A percentile compares a stretch with the other conserved stretches of the same genome.
phyloP scores from a whole-genome alignment of 148 eudicot species.

The Chenopodium album region DNA sequence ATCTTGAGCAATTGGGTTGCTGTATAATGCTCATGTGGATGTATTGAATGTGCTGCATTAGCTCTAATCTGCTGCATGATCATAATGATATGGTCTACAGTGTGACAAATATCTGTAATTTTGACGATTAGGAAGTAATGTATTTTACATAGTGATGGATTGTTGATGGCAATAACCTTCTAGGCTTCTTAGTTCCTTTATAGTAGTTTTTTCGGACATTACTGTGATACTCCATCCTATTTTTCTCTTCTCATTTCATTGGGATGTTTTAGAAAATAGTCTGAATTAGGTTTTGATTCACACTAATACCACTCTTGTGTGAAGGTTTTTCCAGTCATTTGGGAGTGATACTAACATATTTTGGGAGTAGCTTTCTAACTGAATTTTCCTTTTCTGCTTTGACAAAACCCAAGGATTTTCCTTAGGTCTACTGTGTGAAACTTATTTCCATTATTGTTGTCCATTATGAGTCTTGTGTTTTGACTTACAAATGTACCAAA shows the following conservation, averaged over 20 bases:
- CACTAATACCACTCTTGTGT: neutral
- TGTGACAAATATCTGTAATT: neutral
- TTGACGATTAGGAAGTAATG: neutral
- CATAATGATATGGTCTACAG: neutral
- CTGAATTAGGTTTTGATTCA: neutral
- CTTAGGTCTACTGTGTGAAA: neutral
- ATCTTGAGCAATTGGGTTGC: neutral
- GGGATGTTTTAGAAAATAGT: neutral
- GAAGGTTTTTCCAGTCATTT: neutral
- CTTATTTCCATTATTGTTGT: neutral
- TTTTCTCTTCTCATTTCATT: neutral
- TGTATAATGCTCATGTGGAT: neutral
- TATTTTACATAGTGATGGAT: neutral
- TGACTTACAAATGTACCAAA: conserved; percentile 15
- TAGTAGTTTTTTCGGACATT: too few species aligned
- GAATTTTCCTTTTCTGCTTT: neutral
- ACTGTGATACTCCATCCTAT: neutral
- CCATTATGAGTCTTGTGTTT: neutral
- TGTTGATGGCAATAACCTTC: neutral
- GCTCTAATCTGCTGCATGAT: neutral
- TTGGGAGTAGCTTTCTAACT: neutral
- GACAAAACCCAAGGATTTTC: neutral
- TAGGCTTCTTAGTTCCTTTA: too few species aligned
- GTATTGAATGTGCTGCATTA: neutral
- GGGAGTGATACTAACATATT: neutral